Base-by-base conservation (phyloP, 2,329 filamentous ascomycete species). In the Arthrobotrys sinensis region DNA sequence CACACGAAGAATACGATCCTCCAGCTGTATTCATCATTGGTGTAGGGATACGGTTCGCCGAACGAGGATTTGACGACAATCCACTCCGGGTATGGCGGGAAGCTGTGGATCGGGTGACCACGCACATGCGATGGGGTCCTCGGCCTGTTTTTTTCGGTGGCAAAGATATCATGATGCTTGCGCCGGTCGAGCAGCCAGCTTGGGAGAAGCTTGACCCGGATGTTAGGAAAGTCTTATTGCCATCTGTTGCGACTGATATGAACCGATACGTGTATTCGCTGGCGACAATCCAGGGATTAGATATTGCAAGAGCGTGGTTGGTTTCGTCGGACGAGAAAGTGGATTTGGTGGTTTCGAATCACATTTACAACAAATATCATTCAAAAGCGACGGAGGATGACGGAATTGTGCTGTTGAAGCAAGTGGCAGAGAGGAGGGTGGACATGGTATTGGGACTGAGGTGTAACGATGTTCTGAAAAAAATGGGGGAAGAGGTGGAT, bases 1-100 rank as follows among this genome's bases (percentile, higher is more conserved):
- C 1, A 32, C 14, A 53, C 28, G 1, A 1, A 21, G 43, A 46
- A 14, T 77, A 81, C 19, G 70, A 82, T n/a, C 83, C 84, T 19
- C 84, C 88, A 6, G 85, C 85, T 16, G 80, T 89, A 55, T 82
- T 90, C 21, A 80, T 90, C 1, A 81, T 90, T 36, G 89, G 89
- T 1, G 85, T 87, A 43, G 89, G 89, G 1, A 83, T 89, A 21
- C 89, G 87, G 87, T 86, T 88, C 81, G 87, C 88, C 34, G 85
- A 78, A 11, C 79, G 79, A 32, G 79, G 79, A 46, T 77, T 75
- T 32, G 53, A 63, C 34, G 63, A 76, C 24, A 82, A 82, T 48
- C 75, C 77, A 16, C 66, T 80, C 10, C 80, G 81, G 43, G 78
- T 53, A 57, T 82, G 81, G 81, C 80, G 85, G 69, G 82, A 84